Evolutionary conservation across 305 asterid genomes (phyloP), one percentile per base, ranked within the genome.

Genomic region (Ajuga reptans): DNA sequence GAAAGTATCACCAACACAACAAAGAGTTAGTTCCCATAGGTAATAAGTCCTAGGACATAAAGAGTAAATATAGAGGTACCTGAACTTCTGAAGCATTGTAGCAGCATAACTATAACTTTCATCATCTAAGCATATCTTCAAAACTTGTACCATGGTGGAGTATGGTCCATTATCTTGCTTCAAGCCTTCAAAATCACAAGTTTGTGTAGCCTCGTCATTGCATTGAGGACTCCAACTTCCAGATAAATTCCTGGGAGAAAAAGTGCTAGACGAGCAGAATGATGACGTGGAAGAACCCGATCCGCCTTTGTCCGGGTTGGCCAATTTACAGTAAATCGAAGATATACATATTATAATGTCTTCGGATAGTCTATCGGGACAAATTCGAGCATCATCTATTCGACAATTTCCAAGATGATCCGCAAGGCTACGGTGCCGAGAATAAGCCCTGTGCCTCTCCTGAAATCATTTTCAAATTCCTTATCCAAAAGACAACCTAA

Each of bases 221-320:
- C 80, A 81, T 57, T 75, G 92, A 58, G 92, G 89, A 72, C 97
- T 91, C 95, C 89, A 91, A 72, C 87, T 86, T 63, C 88, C 90
- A 59, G 95, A 87, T 61, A 82, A 72, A 72, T 88, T 83, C 76
- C 86, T 83, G 16, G 97, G 96, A 79, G 97, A 87, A 83, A 87
- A 86, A 9, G 93, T 85, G 85, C 77, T 81, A 4, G 98, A 86
- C 18, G 96, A 87, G 72, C 93, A 74, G 66, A 80, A 72, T 4
- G 95, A 87, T 10, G 96, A 87, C 14, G 83, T 69, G 5, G 96
- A 89, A 36, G 96, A 86, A 79, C 78, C 82, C 3, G 94, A 86
- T 70, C 62, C 71, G 43, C 87, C 95, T 71, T 79, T 87, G 69
- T 65, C 50, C 3, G 89, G 87, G 66, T 80, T 63, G 69, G 91